phyloP scores from a whole-genome alignment of 1,284 basidiomycete genomes.

The Papiliotrema nemorosa region DNA sequence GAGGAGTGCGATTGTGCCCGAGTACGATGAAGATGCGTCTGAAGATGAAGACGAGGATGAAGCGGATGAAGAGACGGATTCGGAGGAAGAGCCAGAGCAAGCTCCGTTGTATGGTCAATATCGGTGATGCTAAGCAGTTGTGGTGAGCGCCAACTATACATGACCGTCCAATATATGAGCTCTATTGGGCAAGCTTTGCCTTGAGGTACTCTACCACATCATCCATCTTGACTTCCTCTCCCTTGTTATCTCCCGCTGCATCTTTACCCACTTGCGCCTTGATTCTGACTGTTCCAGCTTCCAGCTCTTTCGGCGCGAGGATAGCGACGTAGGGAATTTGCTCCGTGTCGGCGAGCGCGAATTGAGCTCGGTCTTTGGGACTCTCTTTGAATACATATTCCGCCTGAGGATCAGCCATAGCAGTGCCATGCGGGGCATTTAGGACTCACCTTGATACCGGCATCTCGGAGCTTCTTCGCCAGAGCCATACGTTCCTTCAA shows the following conservation, averaged over 20 bases:
- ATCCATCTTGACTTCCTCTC: slow-evolving; percentile 63
- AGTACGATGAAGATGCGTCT: slow-evolving; percentile 29
- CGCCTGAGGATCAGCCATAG: slow-evolving; percentile 54
- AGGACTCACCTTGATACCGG: slow-evolving; percentile 74
- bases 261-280: slow-evolving; percentile 85
- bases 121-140: not conserved
- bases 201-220: slow-evolving; percentile 67
- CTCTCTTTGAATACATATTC: slow-evolving; percentile 93
- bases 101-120: slow-evolving; percentile 9
- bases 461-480: slow-evolving; percentile 76
- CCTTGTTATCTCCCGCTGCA: slow-evolving; percentile 63
- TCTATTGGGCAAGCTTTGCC: slow-evolving; percentile 26
- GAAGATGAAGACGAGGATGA: slow-evolving; percentile 14
- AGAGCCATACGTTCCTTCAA: slow-evolving; percentile 81
- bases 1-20: slow-evolving; percentile 30
- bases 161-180: not conserved
- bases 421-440: not conserved
- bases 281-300: slow-evolving; percentile 76
- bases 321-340: slow-evolving; percentile 89
- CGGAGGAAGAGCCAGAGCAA: slow-evolving; percentile 1
- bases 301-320: slow-evolving; percentile 80
- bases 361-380: slow-evolving; percentile 81
- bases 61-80: slow-evolving; percentile 20
- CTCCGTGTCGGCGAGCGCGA: slow-evolving; percentile 86
- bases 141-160: not conserved